A percentile compares a stretch with the other conserved stretches of the same genome.
Conservation (phyloP, 176 grass and related monocot species). For the Urochloa ruziziensis region DNA sequence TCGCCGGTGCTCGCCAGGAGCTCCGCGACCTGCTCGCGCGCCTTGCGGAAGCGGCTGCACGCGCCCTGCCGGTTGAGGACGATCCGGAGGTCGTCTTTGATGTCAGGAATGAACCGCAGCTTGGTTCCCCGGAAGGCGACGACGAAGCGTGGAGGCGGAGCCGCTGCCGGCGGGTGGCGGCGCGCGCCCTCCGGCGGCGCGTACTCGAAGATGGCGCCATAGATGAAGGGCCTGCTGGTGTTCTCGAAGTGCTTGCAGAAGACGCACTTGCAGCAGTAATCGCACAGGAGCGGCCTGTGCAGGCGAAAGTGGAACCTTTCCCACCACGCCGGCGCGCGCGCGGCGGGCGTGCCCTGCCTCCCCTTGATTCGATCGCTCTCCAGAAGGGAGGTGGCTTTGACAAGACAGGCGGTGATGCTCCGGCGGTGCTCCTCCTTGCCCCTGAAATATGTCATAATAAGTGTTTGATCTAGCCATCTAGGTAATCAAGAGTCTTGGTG, state of each 20-base stretch:
- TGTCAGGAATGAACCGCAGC: too few relatives aligned
- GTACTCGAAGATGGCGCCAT: slow-evolving; percentile 20
- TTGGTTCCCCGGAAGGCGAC: slow-evolving; percentile 15
- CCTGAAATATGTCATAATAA: background rate
- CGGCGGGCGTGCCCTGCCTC: background rate
- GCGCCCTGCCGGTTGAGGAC: background rate
- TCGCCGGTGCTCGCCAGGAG: background rate
- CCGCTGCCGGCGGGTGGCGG: too few relatives aligned
- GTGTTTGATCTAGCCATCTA: too few relatives aligned
- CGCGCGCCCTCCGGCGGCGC: background rate
- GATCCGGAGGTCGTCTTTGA: background rate
- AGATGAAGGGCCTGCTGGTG: background rate
- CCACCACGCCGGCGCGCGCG: slow-evolving; percentile 19
- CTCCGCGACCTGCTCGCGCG: background rate
- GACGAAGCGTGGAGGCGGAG: background rate
- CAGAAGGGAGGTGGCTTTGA: background rate
- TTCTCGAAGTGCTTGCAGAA: background rate
- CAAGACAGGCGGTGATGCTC: background rate
- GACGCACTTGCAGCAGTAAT: background rate
- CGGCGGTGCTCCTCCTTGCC: background rate
- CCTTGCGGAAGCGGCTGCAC: background rate
- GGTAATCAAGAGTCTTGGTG: too few relatives aligned
- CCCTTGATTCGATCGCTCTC: background rate
- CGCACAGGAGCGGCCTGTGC: background rate
- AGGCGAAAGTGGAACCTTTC: slow-evolving; percentile 13